Percentiles rank a stretch among this genome's conserved stretches.
Evolutionary conservation across 2,329 filamentous ascomycete species (phyloP).

Genomic region (Thermoascus crustaceus): DNA sequence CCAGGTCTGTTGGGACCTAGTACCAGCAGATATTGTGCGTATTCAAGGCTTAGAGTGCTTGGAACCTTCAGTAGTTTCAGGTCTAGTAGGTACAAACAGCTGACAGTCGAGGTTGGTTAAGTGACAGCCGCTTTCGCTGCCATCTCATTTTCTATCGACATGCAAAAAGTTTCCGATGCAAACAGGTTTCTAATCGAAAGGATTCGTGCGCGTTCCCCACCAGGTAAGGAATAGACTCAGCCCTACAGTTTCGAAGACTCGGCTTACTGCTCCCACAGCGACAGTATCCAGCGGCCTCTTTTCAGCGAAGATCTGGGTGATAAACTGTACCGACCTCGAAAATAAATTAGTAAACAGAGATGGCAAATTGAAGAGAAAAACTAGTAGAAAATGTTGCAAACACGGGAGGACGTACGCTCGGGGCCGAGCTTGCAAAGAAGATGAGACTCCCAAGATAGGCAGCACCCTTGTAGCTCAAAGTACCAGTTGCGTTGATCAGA

Average conservation of each 20-base stretch:
- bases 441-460: slow-evolving; percentile 86
- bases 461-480: slow-evolving; percentile 92
- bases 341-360: no score
- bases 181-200: slow-evolving; percentile 60
- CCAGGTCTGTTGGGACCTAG: no score
- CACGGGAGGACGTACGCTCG: slow-evolving; percentile 69
- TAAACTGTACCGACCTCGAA: slow-evolving; percentile 54
- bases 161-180: no score
- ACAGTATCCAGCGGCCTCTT: slow-evolving; percentile 87
- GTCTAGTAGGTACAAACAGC: no score
- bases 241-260: slow-evolving; percentile 86
- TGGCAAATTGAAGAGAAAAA: no score
- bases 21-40: no score
- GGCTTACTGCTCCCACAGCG: slow-evolving; percentile 73
- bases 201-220: slow-evolving; percentile 95
- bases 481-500: slow-evolving; percentile 89
- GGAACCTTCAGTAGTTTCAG: no score
- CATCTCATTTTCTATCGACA: no score
- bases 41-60: no score
- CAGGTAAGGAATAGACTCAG: slow-evolving; percentile 88
- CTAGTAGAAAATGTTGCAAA: no score
- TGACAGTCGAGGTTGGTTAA: no score
- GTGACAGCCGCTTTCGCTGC: no score
- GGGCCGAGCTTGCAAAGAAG: slow-evolving; percentile 85
- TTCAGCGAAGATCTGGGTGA: slow-evolving; percentile 80